Conservation (phyloP, 768 basidiomycete species). For the Phanerochaete carnosa region DNA sequence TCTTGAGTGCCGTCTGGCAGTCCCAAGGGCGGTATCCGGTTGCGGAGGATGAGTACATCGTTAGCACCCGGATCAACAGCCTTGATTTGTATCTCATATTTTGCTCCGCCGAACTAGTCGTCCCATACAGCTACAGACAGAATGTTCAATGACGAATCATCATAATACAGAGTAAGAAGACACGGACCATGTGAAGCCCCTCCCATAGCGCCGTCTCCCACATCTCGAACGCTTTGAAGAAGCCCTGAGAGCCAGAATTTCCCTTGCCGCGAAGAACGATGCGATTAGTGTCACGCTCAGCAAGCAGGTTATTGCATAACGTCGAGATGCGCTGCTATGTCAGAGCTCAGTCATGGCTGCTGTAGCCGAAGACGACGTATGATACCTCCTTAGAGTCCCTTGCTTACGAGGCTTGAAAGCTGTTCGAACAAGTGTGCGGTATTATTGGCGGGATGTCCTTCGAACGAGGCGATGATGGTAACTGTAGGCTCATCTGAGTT, state of each 20-base stretch:
- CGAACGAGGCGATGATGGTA: conserved; percentile 46
- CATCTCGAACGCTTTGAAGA: conserved; percentile 44
- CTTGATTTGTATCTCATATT: conserved; percentile 26
- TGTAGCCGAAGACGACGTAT: conserved; percentile 47
- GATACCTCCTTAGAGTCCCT: conserved; percentile 27
- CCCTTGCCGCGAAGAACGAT: conserved; percentile 38
- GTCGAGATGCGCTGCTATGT: conserved; percentile 45
- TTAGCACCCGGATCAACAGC: conserved; percentile 29
- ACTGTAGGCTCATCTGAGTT: conserved; percentile 45
- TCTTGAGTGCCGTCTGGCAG: too few species aligned
- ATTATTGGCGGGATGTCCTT: conserved; percentile 50
- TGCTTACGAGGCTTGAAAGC: conserved; percentile 27
- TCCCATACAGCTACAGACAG: background rate
- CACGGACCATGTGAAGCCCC: conserved; percentile 31
- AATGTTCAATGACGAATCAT: background rate
- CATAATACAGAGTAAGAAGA: conserved; percentile 26
- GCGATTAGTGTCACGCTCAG: conserved; percentile 32
- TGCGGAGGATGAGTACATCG: conserved; percentile 35
- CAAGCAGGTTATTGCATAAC: conserved; percentile 34
- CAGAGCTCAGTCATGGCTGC: conserved; percentile 45
- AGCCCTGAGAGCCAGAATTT: conserved; percentile 37
- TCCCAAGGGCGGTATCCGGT: conserved; percentile 34
- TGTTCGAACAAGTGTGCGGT: conserved; percentile 43
- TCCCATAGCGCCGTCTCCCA: conserved; percentile 40
- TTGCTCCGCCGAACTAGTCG: background rate